Percentiles rank a stretch among this genome's conserved stretches.
Evolutionary conservation across 495 filamentous ascomycete genomes (phyloP).

Genomic region (Evernia prunastri): DNA sequence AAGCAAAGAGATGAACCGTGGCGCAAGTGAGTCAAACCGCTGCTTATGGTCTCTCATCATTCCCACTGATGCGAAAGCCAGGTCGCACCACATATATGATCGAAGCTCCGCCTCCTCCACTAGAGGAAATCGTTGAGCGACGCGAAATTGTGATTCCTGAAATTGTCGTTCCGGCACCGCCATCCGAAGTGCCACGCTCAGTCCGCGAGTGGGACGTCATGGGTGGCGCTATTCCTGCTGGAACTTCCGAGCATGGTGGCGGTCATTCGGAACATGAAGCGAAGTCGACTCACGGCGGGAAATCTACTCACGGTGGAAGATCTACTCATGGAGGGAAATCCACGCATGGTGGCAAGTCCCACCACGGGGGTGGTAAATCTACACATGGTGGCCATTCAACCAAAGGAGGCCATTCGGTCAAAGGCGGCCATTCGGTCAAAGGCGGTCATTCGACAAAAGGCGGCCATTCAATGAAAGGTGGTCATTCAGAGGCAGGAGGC

Average conservation of each 20-base stretch:
- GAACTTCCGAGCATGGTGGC: slow-evolving; percentile 13
- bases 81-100: slow-evolving; percentile 34
- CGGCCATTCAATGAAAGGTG: slow-evolving; percentile 13
- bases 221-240: slow-evolving; percentile 20
- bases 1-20: slow-evolving; percentile 55
- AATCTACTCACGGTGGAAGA: slow-evolving; percentile 20
- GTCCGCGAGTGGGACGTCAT: slow-evolving; percentile 30
- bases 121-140: slow-evolving; percentile 36
- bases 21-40: slow-evolving; percentile 30
- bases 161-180: slow-evolving; percentile 22
- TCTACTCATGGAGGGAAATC: slow-evolving; percentile 17
- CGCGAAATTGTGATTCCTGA: slow-evolving; percentile 28
- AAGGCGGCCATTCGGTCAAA: slow-evolving; percentile 11
- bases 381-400: slow-evolving; percentile 18
- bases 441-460: slow-evolving; percentile 17
- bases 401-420: slow-evolving; percentile 16
- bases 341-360: slow-evolving; percentile 15
- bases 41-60: background rate
- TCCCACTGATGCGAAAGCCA: slow-evolving; percentile 9
- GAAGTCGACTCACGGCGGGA: slow-evolving; percentile 15
- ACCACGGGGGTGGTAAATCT: slow-evolving; percentile 16
- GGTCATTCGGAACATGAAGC: slow-evolving; percentile 16
- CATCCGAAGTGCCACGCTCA: slow-evolving; percentile 26
- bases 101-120: slow-evolving; percentile 35
- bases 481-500: slow-evolving; percentile 10